Conservation (phyloP, 2,329 filamentous ascomycete genomes). For the Simplicillium sp. region DNA sequence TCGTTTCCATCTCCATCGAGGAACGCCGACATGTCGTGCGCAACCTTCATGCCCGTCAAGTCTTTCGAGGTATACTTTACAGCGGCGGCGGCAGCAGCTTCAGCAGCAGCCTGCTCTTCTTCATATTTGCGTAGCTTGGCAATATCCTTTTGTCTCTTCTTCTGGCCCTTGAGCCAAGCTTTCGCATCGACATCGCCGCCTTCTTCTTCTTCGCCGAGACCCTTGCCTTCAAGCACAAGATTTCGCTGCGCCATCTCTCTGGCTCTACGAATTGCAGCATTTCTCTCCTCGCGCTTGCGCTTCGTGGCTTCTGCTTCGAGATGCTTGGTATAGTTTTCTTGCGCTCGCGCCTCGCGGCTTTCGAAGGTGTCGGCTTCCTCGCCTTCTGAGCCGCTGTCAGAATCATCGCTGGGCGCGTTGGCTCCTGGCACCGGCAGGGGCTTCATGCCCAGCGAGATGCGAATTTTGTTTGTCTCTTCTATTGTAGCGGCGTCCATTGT, state of each 20-base stretch:
- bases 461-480: slow-evolving; percentile 89
- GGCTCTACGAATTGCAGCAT: slow-evolving; percentile 77
- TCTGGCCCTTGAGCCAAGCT: slow-evolving; percentile 79
- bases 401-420: slow-evolving; percentile 37
- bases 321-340: slow-evolving; percentile 60
- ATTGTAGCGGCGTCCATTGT: slow-evolving; percentile 64
- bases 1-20: slow-evolving; percentile 72
- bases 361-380: slow-evolving; percentile 83
- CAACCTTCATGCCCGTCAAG: slow-evolving; percentile 83
- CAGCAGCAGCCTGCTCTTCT: slow-evolving; percentile 69
- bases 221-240: slow-evolving; percentile 68
- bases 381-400: slow-evolving; percentile 34
- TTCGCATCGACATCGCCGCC: slow-evolving; percentile 65
- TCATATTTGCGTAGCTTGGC: slow-evolving; percentile 63
- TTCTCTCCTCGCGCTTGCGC: slow-evolving; percentile 67
- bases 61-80: slow-evolving; percentile 74
- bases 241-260: slow-evolving; percentile 74
- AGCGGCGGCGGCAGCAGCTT: slow-evolving; percentile 53
- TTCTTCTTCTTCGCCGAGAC: slow-evolving; percentile 67
- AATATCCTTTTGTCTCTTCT: slow-evolving; percentile 91
- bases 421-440: slow-evolving; percentile 76
- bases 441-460: slow-evolving; percentile 80
- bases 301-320: slow-evolving; percentile 68
- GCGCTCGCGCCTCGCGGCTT: slow-evolving; percentile 61
- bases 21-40: slow-evolving; percentile 75